Percentiles rank a stretch among this genome's conserved stretches.
Evolutionary conservation across 176 grass and related monocot species (phyloP).

Genomic region (Thalia dealbata): DNA sequence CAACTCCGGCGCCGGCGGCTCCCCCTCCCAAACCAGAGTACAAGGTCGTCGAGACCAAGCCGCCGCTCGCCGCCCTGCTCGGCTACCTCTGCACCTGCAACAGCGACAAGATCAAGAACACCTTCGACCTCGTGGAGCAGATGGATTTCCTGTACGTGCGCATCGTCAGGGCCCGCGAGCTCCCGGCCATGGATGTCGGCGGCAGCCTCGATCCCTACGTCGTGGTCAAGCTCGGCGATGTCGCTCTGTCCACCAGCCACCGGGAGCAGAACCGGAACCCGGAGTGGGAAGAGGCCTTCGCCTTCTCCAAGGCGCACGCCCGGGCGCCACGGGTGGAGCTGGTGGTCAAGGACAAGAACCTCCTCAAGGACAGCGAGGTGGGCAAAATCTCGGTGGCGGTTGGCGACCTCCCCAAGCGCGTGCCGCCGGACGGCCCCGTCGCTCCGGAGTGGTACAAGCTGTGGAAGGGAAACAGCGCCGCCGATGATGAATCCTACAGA

Average conservation of each 20-base stretch:
- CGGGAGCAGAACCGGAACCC: constrained; percentile 11
- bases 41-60: constrained; percentile 5
- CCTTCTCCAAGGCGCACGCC: background rate
- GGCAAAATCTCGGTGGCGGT: background rate
- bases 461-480: background rate
- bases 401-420: constrained; percentile 1
- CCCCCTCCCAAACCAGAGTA: background rate
- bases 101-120: constrained; percentile 7
- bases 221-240: constrained; percentile 11
- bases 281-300: constrained; percentile 16
- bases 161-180: constrained; percentile 13
- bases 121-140: constrained; percentile 29
- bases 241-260: constrained; percentile 1
- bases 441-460: constrained; percentile 23
- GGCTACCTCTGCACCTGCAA: background rate
- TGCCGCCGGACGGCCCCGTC: constrained; percentile 8
- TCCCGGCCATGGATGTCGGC: constrained; percentile 8
- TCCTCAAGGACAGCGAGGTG: background rate
- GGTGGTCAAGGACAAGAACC: constrained; percentile 1
- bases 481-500: background rate
- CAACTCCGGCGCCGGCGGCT: too few species aligned
- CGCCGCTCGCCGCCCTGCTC: background rate
- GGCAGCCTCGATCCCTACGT: constrained; percentile 23
- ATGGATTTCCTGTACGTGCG: constrained; percentile 21
- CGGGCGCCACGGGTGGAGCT: background rate